Evolutionary conservation across 805 yeast genomes (phyloP), one percentile per base, ranked within the genome.

Genomic region (Cyberlindnera xylosilytica): DNA sequence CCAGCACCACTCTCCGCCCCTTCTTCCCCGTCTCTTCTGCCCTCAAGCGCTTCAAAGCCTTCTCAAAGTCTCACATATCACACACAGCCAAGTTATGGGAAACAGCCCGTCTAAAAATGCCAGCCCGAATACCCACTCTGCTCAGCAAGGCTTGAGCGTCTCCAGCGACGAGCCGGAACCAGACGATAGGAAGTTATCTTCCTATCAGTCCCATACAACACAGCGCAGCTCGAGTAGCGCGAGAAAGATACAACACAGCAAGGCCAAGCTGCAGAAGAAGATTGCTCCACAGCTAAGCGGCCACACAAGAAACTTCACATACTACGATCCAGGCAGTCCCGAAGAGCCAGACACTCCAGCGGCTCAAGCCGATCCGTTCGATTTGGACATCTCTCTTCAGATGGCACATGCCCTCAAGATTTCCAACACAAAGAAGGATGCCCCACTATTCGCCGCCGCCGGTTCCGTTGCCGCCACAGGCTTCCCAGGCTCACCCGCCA

Each of bases 71-170:
- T 19, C 39, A 35, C 39, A 36, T 38, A 10, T 16, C 39, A 34
- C 23, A 38, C 36, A 30, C 41, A 39, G 27, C 39, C 46, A 43
- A 38, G 44, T 48, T 57, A 78, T 78, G 83, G 83, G 84, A 66
- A 78, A 76, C 67, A 77, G 77, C 81, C 83, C 83, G 70, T 77
- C 83, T 32, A 64, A 50, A 38, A 55, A 55, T 56, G 64, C 63
- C 55, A 60, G 62, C 54, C 65, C 69, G 64, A 62, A 57, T 61
- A 55, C 68, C 61, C 60, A 56, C 47, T 44, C 53, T 17, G 44
- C 50, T 47, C 46, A 34, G 28, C 52, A 58, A 57, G 65, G 67
- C 46, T 54, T 66, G 46, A 52, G 45, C 30, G 61, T 61, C 42
- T 54, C 61, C 30, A 38, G 41, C 40, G 62, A 62, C 45, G 73